Percentiles rank a stretch among this genome's conserved stretches.
phyloP scores from a whole-genome alignment of 176 grass and related monocot genomes.

The Phoenix roebelenii region DNA sequence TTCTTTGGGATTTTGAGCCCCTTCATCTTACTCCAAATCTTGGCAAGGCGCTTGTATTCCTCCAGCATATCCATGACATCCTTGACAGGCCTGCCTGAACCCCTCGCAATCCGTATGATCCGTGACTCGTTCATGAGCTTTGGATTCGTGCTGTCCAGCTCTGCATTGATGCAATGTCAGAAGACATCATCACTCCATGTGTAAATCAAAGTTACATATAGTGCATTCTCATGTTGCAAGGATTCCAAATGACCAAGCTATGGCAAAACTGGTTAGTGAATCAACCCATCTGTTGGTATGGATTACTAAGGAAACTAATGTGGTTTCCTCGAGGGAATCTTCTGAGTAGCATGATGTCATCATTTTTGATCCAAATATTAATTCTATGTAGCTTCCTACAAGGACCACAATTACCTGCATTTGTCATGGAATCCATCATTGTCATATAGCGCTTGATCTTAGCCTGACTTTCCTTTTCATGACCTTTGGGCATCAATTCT shows the following conservation, averaged over 20 bases:
- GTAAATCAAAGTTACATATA: too few species aligned
- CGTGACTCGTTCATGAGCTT: conserved; percentile 76
- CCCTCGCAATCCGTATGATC: conserved; percentile 55
- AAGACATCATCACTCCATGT: not conserved
- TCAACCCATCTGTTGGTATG: too few species aligned
- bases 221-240: too few species aligned
- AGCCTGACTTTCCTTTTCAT: conserved; percentile 85
- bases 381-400: too few species aligned
- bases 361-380: too few species aligned
- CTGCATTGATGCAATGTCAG: conserved; percentile 21
- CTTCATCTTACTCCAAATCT: conserved; percentile 90
- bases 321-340: too few species aligned
- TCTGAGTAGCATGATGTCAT: too few species aligned
- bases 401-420: conserved; percentile 40
- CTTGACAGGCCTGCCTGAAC: conserved; percentile 54
- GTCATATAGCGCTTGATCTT: conserved; percentile 99
- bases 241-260: too few species aligned
- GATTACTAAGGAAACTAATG: too few species aligned
- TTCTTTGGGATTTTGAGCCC: conserved; percentile 80
- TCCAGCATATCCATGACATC: conserved; percentile 89
- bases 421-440: conserved; percentile 98
- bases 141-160: conserved; percentile 77
- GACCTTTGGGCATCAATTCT: conserved; percentile 92
- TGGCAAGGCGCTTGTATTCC: conserved; percentile 89
- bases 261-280: too few species aligned